These are phyloP conservation scores for Podaxis pistillaris DNA, from an alignment of 768 basidiomycete genomes.

Conservation along the genomic window DNA sequence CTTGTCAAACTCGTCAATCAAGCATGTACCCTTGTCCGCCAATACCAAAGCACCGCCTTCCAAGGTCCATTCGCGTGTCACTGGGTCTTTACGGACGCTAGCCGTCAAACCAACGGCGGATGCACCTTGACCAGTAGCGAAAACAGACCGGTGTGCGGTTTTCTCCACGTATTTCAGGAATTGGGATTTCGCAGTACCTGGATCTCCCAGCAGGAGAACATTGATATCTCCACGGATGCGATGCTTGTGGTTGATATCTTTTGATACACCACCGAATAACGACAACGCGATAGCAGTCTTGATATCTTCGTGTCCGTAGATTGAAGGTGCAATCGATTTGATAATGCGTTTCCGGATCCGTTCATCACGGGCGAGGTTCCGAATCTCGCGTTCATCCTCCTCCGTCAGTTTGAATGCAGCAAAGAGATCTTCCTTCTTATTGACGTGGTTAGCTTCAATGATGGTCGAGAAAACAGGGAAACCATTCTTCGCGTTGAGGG, in stretches of 20 bases:
- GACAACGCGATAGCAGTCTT: slow-evolving; percentile 96
- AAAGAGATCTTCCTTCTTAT: slow-evolving; percentile 98
- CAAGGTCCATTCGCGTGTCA: slow-evolving; percentile 97
- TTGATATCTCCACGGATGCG: slow-evolving; percentile 98
- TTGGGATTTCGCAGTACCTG: slow-evolving; percentile 98
- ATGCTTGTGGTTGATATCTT: slow-evolving; percentile 96
- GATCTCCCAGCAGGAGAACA: slow-evolving; percentile 92
- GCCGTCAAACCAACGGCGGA: slow-evolving; percentile 98
- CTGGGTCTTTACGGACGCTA: slow-evolving; percentile 96
- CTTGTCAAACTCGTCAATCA: slow-evolving; percentile 99
- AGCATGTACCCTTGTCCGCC: slow-evolving; percentile 95
- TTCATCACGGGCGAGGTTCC: slow-evolving; percentile 82
- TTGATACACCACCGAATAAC: slow-evolving; percentile 90
- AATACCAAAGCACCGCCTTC: slow-evolving; percentile 98
- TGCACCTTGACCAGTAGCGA: slow-evolving; percentile 97
- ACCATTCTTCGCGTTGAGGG: slow-evolving; percentile 97
- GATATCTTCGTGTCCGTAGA: slow-evolving; percentile 99
- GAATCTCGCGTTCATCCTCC: slow-evolving; percentile 94
- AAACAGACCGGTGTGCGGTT: slow-evolving; percentile 96
- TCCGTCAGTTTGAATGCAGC: slow-evolving; percentile 98
- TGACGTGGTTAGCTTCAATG: slow-evolving; percentile 97
- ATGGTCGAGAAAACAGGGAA: slow-evolving; percentile 99
- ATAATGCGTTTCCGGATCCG: slow-evolving; percentile 96
- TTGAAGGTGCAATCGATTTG: slow-evolving; percentile 98
- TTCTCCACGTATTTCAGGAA: slow-evolving; percentile 99